Evolutionary conservation across 371 early-diverging fungal species (phyloP), one percentile per base, ranked within the genome.

Genomic region (Blakeslea trispora): DNA sequence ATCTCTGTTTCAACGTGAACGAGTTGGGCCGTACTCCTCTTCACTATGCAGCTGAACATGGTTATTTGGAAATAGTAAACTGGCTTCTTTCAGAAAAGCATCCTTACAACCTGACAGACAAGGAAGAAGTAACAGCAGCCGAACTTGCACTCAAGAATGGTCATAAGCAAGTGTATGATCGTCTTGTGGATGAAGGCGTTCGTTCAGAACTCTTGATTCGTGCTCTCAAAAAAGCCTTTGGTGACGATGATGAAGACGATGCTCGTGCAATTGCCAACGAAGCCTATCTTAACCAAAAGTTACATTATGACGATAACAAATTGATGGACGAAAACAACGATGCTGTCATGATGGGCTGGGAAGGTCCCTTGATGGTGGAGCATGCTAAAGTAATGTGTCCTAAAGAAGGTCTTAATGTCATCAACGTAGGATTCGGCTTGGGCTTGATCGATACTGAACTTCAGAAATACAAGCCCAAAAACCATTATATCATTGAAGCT

Each of bases 271-370:
- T 65, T 45, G 84, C 92, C 28, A 95, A 94, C 60, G 79, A 84
- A 56, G 89, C 85, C 8, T 97, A 91, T 63, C 72, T 97, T 40
- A 61, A 80, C 18, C 83, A 87, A 63, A 86, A 87, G 5, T 75
- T 92, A 6, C 86, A 83, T 45, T 92, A 91, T 59, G 88, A 91
- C 48, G 90, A 86, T 37, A 83, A 82, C 37, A 81, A 85, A 39
- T 60, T 95, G 35, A 68, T 96, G 64, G 98, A 96, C 62, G 86
- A 79, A 13, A 90, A 95, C 41, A 79, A 85, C 34, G 93, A 97
- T 72, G 97, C 90, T 24, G 96, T 97, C 10, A 96, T 96, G 97
- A 97, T 97, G 98, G 93, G 90, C 41, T 94, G 98, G 98, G 98
- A 98, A 66, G 75, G 81, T 0, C 95, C 95, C n/a, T 59, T 98